Base-by-base conservation (phyloP, 2,329 filamentous ascomycete species). In the Polychaeton citri region DNA sequence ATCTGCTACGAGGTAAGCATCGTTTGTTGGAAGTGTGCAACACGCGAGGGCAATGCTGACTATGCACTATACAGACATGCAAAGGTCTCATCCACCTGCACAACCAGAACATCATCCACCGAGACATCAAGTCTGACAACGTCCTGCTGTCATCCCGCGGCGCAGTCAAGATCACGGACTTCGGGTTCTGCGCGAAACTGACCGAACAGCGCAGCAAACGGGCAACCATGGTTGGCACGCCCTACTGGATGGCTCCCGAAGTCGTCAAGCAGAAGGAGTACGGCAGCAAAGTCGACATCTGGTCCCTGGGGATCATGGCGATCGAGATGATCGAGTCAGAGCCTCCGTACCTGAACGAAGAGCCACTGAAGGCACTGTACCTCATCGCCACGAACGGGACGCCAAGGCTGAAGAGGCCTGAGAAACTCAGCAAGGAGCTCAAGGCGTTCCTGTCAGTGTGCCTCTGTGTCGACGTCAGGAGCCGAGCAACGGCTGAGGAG, bases 311-410 rank as follows among this genome's bases (percentile, higher is more conserved):
- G 40, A 98, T 98, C 63, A 96, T 98, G 90, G 86, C 90, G 6
- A 96, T 98, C 52, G 90, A 98, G 62, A 98, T 98, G 90, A 94
- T 98, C 46, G 90, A 96, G 63, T 90, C 88, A 57, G 90, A 96
- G 59, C 90, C 90, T 9, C 90, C 90, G 17, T 98, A 96, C 57
- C 69, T 98, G 40, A 96, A 87, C 26, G 90, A 98, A 59, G 92
- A 85, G 24, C 90, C 90, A 4, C 70, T 98, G 17, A 78, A 88
- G 41, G 90, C 90, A 2, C 70, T 98, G 24, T 98, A 90, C 71
- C 65, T 98, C 49, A 98, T 98, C 58, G 90, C 90, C 36, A 96
- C 90, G 38, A 96, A 96, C 64, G 90, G 90, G 47, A 96, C 90
- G 3, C 90, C 90, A 16, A 78, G 86, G 39, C 73, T 98, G 44